phyloP scores from a whole-genome alignment of 1,284 basidiomycete genomes.

The Trametes polyzona region DNA sequence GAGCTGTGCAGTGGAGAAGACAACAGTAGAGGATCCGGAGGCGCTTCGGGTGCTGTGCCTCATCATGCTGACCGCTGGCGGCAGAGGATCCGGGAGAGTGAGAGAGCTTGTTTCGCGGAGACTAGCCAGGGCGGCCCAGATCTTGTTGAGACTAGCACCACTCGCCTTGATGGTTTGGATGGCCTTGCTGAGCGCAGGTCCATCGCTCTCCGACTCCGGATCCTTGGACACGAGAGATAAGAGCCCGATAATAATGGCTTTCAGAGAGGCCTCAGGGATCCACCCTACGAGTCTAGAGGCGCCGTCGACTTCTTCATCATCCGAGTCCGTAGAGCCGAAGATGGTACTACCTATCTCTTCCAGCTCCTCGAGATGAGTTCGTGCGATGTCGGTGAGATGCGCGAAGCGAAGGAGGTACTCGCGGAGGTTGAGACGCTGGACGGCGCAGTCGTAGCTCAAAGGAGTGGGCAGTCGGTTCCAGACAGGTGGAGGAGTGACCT shows the following conservation, averaged over 20 bases:
- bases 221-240: conserved; percentile 54
- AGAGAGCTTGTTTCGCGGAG: conserved; percentile 44
- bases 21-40: conserved; percentile 27
- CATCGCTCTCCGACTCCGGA: conserved; percentile 37
- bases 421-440: conserved; percentile 68
- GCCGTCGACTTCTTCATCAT: conserved; percentile 42
- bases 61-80: conserved; percentile 45
- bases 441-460: conserved; percentile 50
- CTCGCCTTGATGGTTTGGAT: conserved; percentile 56
- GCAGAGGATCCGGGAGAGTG: conserved; percentile 58
- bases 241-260: conserved; percentile 60
- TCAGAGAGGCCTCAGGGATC: conserved; percentile 67
- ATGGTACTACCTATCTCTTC: conserved; percentile 49
- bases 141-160: conserved; percentile 59
- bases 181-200: conserved; percentile 40
- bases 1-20: conserved; percentile 61
- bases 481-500: conserved; percentile 34
- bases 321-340: conserved; percentile 13
- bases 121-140: conserved; percentile 57
- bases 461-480: conserved; percentile 56
- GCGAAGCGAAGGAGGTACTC: conserved; percentile 74
- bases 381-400: conserved; percentile 54
- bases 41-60: conserved; percentile 43
- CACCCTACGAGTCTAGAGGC: conserved; percentile 48
- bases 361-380: conserved; percentile 62